Base-by-base conservation (phyloP, 805 yeast species). In the Priceomyces haplophilus region DNA sequence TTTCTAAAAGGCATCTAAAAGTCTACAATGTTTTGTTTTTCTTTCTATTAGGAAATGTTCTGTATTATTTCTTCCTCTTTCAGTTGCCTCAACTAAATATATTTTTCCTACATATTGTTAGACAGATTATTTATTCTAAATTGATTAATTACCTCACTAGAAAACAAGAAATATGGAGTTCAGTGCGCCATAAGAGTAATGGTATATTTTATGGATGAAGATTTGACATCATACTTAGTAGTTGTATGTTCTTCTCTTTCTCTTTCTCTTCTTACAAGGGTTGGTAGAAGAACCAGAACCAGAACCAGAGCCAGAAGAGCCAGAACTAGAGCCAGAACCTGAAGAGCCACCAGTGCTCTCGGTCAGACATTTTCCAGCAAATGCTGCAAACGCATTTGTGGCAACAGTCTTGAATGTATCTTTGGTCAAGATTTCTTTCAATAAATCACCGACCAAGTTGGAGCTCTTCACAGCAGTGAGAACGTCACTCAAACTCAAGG, bases 341-440 rank as follows among this genome's bases (percentile, higher is more conserved):
- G 34, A 34, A 8, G 58, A 25, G 17, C 48, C 40, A 32, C 52
- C 39, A 21, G 44, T 25, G 16, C 51, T 24, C 20, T 51, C 44
- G 7, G 50, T 18, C 16, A 50, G 42, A 53, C 69, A 61, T 35
- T 51, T 47, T 31, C 73, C 72, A 18, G 64, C 60, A 44, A 59
- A 59, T 2, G 72, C 74, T 18, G 68, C 65, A 43, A 68, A 57
- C 1, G 72, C 69, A 37, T 65, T 67, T 37, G 60, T 52, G 17
- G 58, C 56, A 30, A 69, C 65, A 13, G 66, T 63, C 33, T 56
- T 39, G 46, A 67, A 59, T 36, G 72, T 69, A 33, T 54, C 40
- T 34, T 61, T 51, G 38, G 59, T 62, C 43, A 66, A 56, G 38
- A 69, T 51, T 40, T 66, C 60, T 41, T 58, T 52, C 45, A 69